Conservation (phyloP, 169 alveolate genomes). For the Plasmodium billcollinsi region DNA sequence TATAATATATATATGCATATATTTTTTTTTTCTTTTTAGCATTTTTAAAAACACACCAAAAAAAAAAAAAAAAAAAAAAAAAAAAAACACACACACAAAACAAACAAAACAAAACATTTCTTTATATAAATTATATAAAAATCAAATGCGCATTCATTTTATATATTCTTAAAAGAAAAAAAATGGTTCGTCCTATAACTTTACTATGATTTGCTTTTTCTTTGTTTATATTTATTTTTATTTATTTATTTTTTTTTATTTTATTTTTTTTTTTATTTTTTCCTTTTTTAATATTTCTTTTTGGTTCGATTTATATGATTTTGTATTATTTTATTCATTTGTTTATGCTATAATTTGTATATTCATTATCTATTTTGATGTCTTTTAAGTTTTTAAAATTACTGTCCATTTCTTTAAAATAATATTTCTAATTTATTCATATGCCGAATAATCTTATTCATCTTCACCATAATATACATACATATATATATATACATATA, state of each 20-base stretch:
- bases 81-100: not conserved
- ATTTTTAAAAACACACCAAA: constrained; percentile 12
- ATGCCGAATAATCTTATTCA: too few species aligned
- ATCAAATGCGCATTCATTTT: constrained; percentile 36
- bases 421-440: too few species aligned
- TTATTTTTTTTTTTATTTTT: constrained; percentile 7
- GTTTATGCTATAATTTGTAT: not conserved
- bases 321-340: constrained; percentile 5
- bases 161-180: constrained; percentile 10
- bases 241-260: constrained; percentile 1
- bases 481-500: too few species aligned
- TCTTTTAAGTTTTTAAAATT: not conserved
- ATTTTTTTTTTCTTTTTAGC: constrained; percentile 1
- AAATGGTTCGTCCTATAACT: not conserved
- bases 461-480: too few species aligned
- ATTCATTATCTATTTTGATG: not conserved
- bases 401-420: too few species aligned
- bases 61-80: constrained; percentile 51
- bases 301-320: not conserved
- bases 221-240: constrained; percentile 12
- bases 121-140: constrained; percentile 3
- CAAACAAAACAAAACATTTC: constrained; percentile 25
- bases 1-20: too few species aligned
- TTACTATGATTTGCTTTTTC: constrained; percentile 1
- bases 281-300: not conserved